A percentile compares a stretch with the other conserved stretches of the same genome.
phyloP scores from a whole-genome alignment of 768 basidiomycete species.

The Leccinellum albellum region DNA sequence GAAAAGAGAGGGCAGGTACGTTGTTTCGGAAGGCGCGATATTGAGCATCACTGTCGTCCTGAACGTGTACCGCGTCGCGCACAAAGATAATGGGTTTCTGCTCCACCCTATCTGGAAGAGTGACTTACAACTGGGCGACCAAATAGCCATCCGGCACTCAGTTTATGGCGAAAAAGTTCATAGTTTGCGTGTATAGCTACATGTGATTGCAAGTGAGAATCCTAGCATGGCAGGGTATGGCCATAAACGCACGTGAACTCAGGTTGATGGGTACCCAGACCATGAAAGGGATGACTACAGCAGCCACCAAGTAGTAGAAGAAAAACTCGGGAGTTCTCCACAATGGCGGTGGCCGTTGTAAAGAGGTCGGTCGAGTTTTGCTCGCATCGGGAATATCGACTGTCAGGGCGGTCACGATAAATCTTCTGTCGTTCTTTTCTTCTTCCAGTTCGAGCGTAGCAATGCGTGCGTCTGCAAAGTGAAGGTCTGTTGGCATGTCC shows the following conservation, averaged over 20 bases:
- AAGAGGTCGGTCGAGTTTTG: constrained; percentile 25
- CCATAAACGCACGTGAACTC: constrained; percentile 61
- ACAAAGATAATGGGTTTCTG: neutral
- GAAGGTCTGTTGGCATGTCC: constrained; percentile 37
- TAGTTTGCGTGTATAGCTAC: constrained; percentile 78
- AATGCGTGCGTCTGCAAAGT: constrained; percentile 1
- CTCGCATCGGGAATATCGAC: constrained; percentile 49
- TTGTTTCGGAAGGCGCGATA: constrained; percentile 86
- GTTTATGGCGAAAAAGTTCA: constrained; percentile 46
- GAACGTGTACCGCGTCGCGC: neutral
- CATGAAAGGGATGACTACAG: constrained; percentile 68
- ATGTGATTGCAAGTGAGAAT: constrained; percentile 1
- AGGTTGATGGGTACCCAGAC: constrained; percentile 68
- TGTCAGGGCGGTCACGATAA: constrained; percentile 43
- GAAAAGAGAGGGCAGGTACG: constrained; percentile 53
- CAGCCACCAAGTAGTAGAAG: constrained; percentile 62
- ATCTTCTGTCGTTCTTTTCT: constrained; percentile 22
- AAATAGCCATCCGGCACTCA: constrained; percentile 79
- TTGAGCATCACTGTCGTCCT: constrained; percentile 94
- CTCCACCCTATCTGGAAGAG: neutral
- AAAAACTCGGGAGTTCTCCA: constrained; percentile 84
- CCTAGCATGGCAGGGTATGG: neutral
- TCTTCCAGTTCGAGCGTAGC: constrained; percentile 18
- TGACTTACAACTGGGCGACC: constrained; percentile 70
- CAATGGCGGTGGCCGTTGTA: constrained; percentile 41